Conservation (phyloP, 2,329 filamentous ascomycete genomes). For the Penicillium sp. region DNA sequence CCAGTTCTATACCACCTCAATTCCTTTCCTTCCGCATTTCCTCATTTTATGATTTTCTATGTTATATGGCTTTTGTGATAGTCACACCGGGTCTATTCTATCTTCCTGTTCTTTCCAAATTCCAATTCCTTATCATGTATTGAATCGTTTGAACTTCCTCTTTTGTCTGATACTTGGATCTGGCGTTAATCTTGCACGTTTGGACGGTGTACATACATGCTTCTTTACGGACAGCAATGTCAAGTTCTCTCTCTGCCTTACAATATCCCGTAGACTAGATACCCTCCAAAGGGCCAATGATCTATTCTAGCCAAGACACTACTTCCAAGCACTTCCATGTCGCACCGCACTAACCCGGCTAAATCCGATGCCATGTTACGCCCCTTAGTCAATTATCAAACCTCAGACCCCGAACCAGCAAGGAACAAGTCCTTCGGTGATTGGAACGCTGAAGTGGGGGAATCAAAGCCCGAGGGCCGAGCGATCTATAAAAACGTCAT, state of each 20-base stretch:
- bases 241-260: background rate
- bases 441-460: constrained; percentile 8
- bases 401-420: no score
- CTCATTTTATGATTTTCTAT: constrained; percentile 6
- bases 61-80: constrained; percentile 2
- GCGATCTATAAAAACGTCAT: constrained; percentile 10
- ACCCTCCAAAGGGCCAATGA: no score
- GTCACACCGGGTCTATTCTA: constrained; percentile 5
- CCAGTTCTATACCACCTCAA: constrained; percentile 20
- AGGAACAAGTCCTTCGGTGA: no score
- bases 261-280: no score
- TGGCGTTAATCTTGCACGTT: constrained; percentile 18
- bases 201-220: constrained; percentile 23
- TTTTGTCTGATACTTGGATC: constrained; percentile 8
- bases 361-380: no score
- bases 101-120: constrained; percentile 11
- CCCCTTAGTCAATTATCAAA: no score
- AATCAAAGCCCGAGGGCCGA: background rate
- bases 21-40: constrained; percentile 7
- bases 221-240: constrained; percentile 16
- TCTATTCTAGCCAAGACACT: no score
- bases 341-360: no score
- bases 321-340: no score
- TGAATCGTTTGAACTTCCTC: constrained; percentile 7
- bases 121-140: constrained; percentile 13